Base-by-base conservation (phyloP, 2,329 filamentous ascomycete species). In the Epichloe baconii region DNA sequence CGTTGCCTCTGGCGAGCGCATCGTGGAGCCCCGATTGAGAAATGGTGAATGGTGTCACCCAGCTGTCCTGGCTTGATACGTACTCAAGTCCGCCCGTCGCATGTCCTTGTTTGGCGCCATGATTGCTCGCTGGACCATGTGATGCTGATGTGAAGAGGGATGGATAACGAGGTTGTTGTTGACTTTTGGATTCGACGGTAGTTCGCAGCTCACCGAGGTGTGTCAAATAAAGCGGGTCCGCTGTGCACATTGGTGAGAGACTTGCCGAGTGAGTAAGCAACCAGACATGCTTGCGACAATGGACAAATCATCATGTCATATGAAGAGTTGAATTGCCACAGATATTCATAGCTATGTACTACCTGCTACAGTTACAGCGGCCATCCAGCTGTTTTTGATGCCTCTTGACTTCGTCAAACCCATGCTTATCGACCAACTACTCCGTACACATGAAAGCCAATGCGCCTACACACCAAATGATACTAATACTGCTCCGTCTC, bases 51-150 rank as follows among this genome's bases (percentile, higher is more conserved):
- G 5, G 36, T 38, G 5, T 35, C 37, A n/a, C 21, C 11, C 10
- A 5, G 8, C 4, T 50, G 41, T 44, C 44, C 23, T 56, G 44
- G 52, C 51, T 35, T 36, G 34, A 12, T 12, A 57, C 70, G 59
- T 58, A 74, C 71, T 66, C 61, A 74, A 61, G 56, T 74, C 71
- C 31, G 68, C 53, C 57, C 71, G 62, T 57, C 71, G 68, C 62
- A 71, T 66, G 50, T 74, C 71, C 60, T 71, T 72, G 56, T 56
- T 65, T 51, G 66, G 66, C 47, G 70, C 64, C 71, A 73, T 73
- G 21, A 52, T 52, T 51, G 49, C 53, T 56, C 36, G 26, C 37
- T 44, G 14, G 47, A 40, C 48, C 40, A 50, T 41, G 46, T 41
- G 15, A 42, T n/a, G 49, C 23, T 47, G 46, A 34, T 38, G 48